Percentiles rank a stretch among this genome's conserved stretches.
These are phyloP conservation scores for Aspergillus latus DNA, from an alignment of 2,329 filamentous ascomycete species.

Conservation along the genomic window DNA sequence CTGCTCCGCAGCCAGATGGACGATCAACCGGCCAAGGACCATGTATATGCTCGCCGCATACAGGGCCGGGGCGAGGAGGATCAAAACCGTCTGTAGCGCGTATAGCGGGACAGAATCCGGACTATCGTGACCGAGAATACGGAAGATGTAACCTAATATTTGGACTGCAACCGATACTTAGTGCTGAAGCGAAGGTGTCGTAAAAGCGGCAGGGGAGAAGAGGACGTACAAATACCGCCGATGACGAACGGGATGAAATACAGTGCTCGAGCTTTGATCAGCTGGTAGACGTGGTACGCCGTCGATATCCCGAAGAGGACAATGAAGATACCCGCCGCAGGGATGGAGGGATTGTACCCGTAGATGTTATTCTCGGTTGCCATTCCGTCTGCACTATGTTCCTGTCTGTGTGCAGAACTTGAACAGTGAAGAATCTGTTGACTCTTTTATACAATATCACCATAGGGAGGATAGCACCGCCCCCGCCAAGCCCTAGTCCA, in stretches of 20 bases:
- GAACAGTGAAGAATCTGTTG: background rate
- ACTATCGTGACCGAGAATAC: conserved; percentile 14
- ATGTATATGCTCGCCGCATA: conserved; percentile 42
- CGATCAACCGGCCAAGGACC: conserved; percentile 6
- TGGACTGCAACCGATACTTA: conserved; percentile 44
- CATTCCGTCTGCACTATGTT: background rate
- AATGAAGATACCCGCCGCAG: conserved; percentile 5
- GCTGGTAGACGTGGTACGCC: conserved; percentile 16
- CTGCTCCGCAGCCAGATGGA: background rate
- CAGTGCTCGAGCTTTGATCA: conserved; percentile 21
- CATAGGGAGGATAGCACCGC: background rate
- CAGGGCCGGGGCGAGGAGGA: conserved; percentile 42
- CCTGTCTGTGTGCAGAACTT: background rate
- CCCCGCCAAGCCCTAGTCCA: background rate
- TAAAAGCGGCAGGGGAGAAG: background rate
- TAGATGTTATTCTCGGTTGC: conserved; percentile 4
- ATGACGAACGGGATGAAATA: conserved; percentile 43
- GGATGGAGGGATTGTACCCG: conserved; percentile 7
- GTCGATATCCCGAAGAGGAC: conserved; percentile 10
- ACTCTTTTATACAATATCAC: background rate
- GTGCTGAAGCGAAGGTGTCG: background rate
- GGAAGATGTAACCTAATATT: conserved; percentile 32
- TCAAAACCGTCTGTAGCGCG: conserved; percentile 35
- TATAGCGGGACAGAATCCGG: conserved; percentile 26
- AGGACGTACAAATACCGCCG: conserved; percentile 26